Percentiles rank a stretch among this genome's conserved stretches.
Conservation (phyloP, 805 yeast species). For the Wickerhamiella kazuoi region DNA sequence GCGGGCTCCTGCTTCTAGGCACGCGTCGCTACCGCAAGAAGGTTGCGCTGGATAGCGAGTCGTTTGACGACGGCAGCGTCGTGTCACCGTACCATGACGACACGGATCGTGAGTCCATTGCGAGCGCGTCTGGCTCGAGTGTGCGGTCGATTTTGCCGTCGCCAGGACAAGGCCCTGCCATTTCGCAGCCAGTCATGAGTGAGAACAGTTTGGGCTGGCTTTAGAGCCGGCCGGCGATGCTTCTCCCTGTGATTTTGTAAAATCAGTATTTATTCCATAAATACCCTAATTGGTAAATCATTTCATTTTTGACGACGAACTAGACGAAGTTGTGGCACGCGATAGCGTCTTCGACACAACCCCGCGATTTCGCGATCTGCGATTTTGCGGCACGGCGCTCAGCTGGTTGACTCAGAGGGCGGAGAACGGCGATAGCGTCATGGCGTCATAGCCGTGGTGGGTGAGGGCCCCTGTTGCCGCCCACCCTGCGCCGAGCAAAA, state of each 20-base stretch:
- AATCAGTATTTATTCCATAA: neutral
- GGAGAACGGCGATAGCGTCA: too few species aligned
- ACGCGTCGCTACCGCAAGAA: constrained; percentile 5
- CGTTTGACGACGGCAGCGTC: neutral
- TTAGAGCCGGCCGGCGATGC: neutral
- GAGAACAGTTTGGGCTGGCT: constrained; percentile 10
- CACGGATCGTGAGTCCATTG: constrained; percentile 2
- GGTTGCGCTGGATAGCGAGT: constrained; percentile 2
- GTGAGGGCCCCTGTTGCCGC: too few species aligned
- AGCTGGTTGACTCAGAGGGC: too few species aligned
- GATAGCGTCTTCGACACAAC: too few species aligned
- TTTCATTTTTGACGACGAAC: too few species aligned
- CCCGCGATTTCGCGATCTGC: too few species aligned
- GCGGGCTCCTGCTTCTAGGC: constrained; percentile 33
- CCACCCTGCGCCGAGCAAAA: too few species aligned
- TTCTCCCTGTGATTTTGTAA: neutral
- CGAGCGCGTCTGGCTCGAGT: constrained; percentile 1
- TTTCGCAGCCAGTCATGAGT: constrained; percentile 10
- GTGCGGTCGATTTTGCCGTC: constrained; percentile 3
- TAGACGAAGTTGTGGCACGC: too few species aligned
- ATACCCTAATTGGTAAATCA: neutral
- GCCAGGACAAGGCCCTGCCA: constrained; percentile 4
- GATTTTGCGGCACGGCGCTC: too few species aligned
- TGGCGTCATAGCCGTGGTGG: too few species aligned
- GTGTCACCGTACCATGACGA: constrained; percentile 5